A percentile compares a stretch with the other conserved stretches of the same genome.
These are phyloP conservation scores for Fusarium sp. DNA, from an alignment of 2,329 filamentous ascomycete species.

Conservation along the genomic window DNA sequence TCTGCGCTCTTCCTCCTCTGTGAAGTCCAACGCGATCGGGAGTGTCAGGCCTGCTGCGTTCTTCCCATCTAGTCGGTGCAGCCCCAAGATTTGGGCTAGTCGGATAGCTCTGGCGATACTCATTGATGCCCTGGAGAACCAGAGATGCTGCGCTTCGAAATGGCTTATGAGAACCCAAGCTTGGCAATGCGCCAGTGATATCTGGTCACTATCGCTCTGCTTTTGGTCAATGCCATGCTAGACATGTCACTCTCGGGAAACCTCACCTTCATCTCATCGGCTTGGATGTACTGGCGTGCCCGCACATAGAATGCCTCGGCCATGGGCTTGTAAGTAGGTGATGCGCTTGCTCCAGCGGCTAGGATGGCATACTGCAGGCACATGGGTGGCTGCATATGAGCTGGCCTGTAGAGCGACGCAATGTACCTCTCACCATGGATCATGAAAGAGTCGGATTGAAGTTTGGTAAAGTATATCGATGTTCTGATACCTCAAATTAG, in stretches of 20 bases:
- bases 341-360: slow-evolving; percentile 74
- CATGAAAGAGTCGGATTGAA: slow-evolving; percentile 76
- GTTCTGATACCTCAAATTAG: background rate
- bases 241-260: accelerated
- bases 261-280: slow-evolving; percentile 78
- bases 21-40: slow-evolving; percentile 77
- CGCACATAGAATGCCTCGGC: slow-evolving; percentile 82
- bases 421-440: slow-evolving; percentile 79
- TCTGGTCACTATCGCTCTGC: slow-evolving; percentile 59
- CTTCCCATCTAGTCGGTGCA: slow-evolving; percentile 65
- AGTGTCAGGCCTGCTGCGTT: slow-evolving; percentile 24
- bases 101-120: slow-evolving; percentile 77
- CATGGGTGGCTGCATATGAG: slow-evolving; percentile 80
- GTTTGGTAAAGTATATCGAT: slow-evolving; percentile 72
- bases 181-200: slow-evolving; percentile 67
- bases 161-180: slow-evolving; percentile 76
- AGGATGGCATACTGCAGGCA: slow-evolving; percentile 86
- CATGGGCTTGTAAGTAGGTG: slow-evolving; percentile 73
- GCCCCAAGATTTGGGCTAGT: slow-evolving; percentile 79
- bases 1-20: slow-evolving; percentile 75
- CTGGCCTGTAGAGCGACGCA: slow-evolving; percentile 73
- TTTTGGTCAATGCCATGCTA: slow-evolving; percentile 64
- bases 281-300: slow-evolving; percentile 82
- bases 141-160: slow-evolving; percentile 83
- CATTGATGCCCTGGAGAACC: slow-evolving; percentile 84